Base-by-base conservation (phyloP, 805 yeast genomes). In the Starmerella davenportii region DNA sequence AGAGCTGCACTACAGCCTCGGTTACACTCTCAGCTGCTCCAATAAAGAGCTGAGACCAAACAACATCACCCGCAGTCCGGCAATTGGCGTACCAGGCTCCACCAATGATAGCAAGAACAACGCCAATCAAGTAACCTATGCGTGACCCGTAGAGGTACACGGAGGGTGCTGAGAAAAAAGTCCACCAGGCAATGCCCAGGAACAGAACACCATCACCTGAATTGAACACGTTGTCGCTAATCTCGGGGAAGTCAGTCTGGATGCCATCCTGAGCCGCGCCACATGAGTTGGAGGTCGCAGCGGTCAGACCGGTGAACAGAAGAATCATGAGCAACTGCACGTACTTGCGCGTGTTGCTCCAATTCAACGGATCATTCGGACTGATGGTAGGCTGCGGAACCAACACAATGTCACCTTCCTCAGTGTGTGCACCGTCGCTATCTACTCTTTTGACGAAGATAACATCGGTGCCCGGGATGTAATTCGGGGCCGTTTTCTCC, bases 21-120 rank as follows among this genome's bases (percentile, higher is more conserved):
- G 77, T 79, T 54, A 80, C 76, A n/a, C 79, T 68, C 54, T 78
- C 87, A n/a, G 76, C 66, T 16, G 76, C 73, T n/a, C 90, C 90
- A 17, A 76, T 80, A 55, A 79, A 77, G 32, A 78, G 56, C 55
- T 78, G 87, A 1, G 80, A 74, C 81, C 81, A 75, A 33, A 78
- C 68, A 0, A 81, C 69, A 52, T 76, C 87, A 7, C 65, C 44
- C 0, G 77, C 68, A 4, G 50, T 53, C 35, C 59, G 66, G 75
- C 60, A 28, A 33, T 61, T 58, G 2, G 76, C 82, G 55, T 74
- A 78, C 87, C 90, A 78, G 5, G 72, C 57, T 19, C 76, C 71
- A 16, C 87, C 87, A 27, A 68, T 53, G 23, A 75, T 51, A 2
- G 85, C 84, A 25, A 72, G 51, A 2, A 65, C 41, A 18, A 72